phyloP scores from a whole-genome alignment of 2,329 filamentous ascomycete species.

The Tolypocladium tropicale region DNA sequence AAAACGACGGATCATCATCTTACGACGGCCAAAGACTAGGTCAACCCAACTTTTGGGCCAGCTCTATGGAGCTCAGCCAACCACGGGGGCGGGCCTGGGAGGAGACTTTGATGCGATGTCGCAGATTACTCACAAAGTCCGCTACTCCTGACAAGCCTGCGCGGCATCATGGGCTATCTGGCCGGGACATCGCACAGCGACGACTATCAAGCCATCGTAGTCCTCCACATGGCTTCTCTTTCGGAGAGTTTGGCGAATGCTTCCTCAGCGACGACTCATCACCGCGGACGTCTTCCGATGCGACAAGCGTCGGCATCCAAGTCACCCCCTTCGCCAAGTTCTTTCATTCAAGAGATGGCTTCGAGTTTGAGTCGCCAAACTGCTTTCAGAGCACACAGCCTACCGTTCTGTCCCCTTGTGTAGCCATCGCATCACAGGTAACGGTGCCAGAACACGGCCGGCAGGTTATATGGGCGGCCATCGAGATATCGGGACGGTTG shows the following conservation, averaged over 20 bases:
- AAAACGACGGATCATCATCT: background rate
- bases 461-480: constrained; percentile 34
- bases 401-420: constrained; percentile 28
- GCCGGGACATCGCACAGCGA: background rate
- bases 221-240: background rate
- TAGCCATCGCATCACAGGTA: constrained; percentile 33
- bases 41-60: constrained; percentile 1
- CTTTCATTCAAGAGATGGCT: too few species aligned
- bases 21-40: background rate
- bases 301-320: background rate
- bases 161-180: background rate
- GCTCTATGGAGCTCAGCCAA: constrained; percentile 4
- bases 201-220: background rate
- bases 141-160: background rate
- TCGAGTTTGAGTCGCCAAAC: background rate
- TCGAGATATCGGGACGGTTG: constrained; percentile 35
- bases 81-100: constrained; percentile 5
- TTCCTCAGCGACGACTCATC: background rate
- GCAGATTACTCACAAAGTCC: constrained; percentile 4
- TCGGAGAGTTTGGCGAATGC: background rate
- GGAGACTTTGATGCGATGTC: constrained; percentile 7
- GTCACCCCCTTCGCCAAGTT: background rate
- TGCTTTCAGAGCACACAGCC: background rate
- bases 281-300: background rate
- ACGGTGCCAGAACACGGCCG: constrained; percentile 21